Evolutionary conservation across 2,329 filamentous ascomycete genomes (phyloP), one percentile per base, ranked within the genome.

Genomic region (Madurella fahalii): DNA sequence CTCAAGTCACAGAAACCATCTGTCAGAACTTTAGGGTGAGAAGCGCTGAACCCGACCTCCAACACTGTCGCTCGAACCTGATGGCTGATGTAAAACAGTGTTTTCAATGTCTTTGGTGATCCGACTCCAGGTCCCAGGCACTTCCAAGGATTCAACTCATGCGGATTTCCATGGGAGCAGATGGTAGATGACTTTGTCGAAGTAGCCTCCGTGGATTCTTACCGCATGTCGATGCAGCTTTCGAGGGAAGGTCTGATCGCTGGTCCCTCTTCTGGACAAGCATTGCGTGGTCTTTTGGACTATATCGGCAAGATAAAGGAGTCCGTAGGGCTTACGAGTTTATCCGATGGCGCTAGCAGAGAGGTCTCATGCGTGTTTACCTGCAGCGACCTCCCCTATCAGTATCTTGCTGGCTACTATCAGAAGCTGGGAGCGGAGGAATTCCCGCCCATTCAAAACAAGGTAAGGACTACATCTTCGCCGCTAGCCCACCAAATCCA

Each of bases 311-410:
- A 75, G 58, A 66, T 68, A 16, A 82, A 81, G 63, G 58, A 63
- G 0, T 68, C 68, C 0, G 74, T 72, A 1, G 73, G 68, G 0
- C 63, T 80, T 9, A 32, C 61, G 4, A 67, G 74, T n/a, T 65
- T 83, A 9, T 69, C 74, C 4, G 76, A 74, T 2, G 66, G 69
- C 1, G 70, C 16, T 12, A 75, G 44, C 75, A 77, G 2, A 69
- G 56, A 58, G 49, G 69, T 76, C 8, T 68, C 74, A 44, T 77
- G 74, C 46, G 78, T 80, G 1, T 82, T 82, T 64, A 64, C 81
- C 11, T 82, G 79, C 64, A 81, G 78, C 54, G 80, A 83, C 57
- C 62, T 82, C 18, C 80, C 80, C 1, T 81, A 82, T 56, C 79
- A 82, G 60, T 82, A 82, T 54, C 73, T 82, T 30, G 68, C 73